A percentile compares a stretch with the other conserved stretches of the same genome.
phyloP scores from a whole-genome alignment of 768 basidiomycete species.

The Pholiota molesta region DNA sequence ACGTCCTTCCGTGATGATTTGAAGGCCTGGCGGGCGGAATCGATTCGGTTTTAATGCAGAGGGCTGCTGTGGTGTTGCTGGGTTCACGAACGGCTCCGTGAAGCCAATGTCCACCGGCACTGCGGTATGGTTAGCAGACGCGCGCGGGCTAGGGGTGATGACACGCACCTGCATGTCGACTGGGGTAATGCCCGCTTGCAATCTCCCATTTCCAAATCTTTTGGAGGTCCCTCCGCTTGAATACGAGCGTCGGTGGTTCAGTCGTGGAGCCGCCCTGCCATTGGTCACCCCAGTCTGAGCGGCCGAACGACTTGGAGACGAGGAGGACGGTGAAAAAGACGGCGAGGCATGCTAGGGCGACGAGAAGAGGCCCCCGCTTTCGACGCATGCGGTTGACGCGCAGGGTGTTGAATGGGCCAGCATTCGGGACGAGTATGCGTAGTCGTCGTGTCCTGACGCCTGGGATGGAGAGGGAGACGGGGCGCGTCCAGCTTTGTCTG shows the following conservation, averaged over 20 bases:
- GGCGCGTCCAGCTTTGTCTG: constrained; percentile 51
- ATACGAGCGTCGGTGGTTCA: constrained; percentile 73
- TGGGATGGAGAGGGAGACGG: constrained; percentile 60
- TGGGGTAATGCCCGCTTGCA: constrained; percentile 87
- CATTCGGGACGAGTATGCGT: constrained; percentile 59
- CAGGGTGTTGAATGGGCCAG: constrained; percentile 46
- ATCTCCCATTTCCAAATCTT: constrained; percentile 95
- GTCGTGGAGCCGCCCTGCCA: constrained; percentile 33
- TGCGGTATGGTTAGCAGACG: constrained; percentile 26
- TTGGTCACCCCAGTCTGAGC: constrained; percentile 44
- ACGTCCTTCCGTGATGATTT: constrained; percentile 49
- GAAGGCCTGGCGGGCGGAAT: constrained; percentile 47
- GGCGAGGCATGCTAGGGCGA: constrained; percentile 53
- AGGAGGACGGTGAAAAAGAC: constrained; percentile 52
- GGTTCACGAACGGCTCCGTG: constrained; percentile 59
- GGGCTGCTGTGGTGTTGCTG: constrained; percentile 60
- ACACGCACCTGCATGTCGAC: constrained; percentile 62
- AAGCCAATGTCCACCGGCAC: constrained; percentile 69
- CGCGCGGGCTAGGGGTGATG: background rate
- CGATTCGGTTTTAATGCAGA: constrained; percentile 49
- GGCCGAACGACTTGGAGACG: constrained; percentile 43
- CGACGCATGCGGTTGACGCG: constrained; percentile 51
- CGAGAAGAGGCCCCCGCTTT: constrained; percentile 56
- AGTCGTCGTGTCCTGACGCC: constrained; percentile 59
- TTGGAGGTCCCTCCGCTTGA: constrained; percentile 69